Base-by-base conservation (phyloP, 2,329 filamentous ascomycete genomes). In the Colletotrichum gloeosporioides region DNA sequence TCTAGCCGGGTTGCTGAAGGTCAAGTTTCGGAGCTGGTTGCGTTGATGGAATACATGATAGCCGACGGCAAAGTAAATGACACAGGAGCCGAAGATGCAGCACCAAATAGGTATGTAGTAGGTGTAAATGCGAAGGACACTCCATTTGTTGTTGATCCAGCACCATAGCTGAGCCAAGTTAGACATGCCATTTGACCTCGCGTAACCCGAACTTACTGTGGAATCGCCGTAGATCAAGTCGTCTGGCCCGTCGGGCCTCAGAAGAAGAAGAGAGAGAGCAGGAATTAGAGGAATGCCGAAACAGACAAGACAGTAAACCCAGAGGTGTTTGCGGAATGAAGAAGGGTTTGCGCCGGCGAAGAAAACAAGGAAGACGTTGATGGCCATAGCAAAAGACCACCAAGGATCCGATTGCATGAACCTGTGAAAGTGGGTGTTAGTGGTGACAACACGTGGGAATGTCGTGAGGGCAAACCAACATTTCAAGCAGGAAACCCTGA, bases 341-440 rank as follows among this genome's bases (percentile, higher is more conserved):
- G 93, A 93, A 1, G 90, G 90, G 63, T 87, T 91, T 64, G 89
- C 88, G n/a, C 89, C 87, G 78, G 89, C 89, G 83, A 92, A 92
- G 82, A 92, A 92, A 75, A 92, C 90, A 68, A 96, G 89, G 80
- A 94, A 95, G 77, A 96, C 95, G 80, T 96, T 97, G 81, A 93
- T 88, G 4, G 95, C 94, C 95, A 97, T 96, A 78, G 93, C 93
- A 70, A 96, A 90, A 0, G 94, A 94, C 94, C 93, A 96, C 85
- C 94, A 90, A 0, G 93, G 92, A 83, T 95, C 93, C 7, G 93
- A 93, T 78, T 94, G 93, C 91, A 95, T 94, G 83, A 95, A 95
- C 91, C 93, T 95, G 77, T 12, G 13, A n/a, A 34, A 31, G 27
- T n/a, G 13, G 15, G 8, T 8, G 63, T 78, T 25, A 78, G 73